A percentile compares a stretch with the other conserved stretches of the same genome.
Conservation (phyloP, 352 stramenopile species). For the Globisporangium perplexum region DNA sequence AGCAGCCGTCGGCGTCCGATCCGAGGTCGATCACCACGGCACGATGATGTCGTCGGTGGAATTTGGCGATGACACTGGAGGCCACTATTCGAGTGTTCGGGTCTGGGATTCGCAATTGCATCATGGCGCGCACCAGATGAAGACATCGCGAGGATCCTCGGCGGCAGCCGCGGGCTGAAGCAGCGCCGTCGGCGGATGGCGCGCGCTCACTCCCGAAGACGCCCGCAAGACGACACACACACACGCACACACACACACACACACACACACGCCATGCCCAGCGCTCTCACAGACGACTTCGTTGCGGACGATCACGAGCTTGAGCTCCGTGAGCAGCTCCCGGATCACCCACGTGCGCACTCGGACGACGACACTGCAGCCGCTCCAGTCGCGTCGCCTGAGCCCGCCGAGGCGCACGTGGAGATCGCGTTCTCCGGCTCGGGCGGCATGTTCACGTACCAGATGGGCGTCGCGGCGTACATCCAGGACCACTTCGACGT, state of each 20-base stretch:
- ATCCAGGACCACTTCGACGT: conserved; percentile 56
- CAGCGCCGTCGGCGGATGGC: neutral
- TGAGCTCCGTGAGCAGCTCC: neutral
- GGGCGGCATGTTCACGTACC: conserved; percentile 63
- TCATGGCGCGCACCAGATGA: neutral
- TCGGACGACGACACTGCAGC: neutral
- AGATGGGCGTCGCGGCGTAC: conserved; percentile 68
- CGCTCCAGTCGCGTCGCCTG: neutral
- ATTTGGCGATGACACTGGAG: neutral
- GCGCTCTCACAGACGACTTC: neutral
- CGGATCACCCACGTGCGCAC: neutral
- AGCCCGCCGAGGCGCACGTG: conserved; percentile 27
- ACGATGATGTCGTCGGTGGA: neutral
- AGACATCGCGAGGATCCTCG: neutral
- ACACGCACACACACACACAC: neutral
- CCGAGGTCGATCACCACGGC: too few relatives aligned
- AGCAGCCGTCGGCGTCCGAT: neutral
- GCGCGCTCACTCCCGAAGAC: neutral
- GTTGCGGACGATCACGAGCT: neutral
- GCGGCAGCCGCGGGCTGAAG: too few relatives aligned
- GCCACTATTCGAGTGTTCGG: too few relatives aligned
- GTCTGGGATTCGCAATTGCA: too few relatives aligned
- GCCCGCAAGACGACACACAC: neutral
- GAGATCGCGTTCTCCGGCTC: conserved; percentile 68
- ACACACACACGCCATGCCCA: neutral